Evolutionary conservation across 768 basidiomycete genomes (phyloP), one percentile per base, ranked within the genome.

Genomic region (Termitomyces sp.): DNA sequence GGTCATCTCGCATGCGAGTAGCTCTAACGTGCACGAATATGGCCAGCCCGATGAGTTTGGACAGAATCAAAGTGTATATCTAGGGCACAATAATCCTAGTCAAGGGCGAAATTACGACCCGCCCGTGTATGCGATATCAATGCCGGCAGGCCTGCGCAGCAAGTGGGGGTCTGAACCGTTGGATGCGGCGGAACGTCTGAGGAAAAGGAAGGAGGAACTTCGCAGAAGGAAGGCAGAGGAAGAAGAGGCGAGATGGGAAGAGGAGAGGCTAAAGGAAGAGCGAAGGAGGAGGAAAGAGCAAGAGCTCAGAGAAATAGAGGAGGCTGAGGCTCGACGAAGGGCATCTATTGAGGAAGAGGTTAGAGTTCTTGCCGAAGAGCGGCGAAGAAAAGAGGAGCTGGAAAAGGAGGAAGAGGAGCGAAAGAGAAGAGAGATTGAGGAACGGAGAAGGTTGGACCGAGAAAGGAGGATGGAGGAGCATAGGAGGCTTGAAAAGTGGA

Each of bases 381-480:
- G 71, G 49, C 72, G 68, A 61, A 64, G 66, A 63, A 75, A 62
- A 59, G 77, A 71, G 50, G 61, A 66, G 56, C 45, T 70, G 58
- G 77, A 77, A 60, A 68, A 68, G 60, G 72, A 74, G 42, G 72
- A 74, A 48, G 84, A 86, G 48, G 77, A 81, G 46, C 63, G 66
- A 35, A 74, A 69, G 42, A 66, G 65, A 11, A 60, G 52, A 41
- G 77, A 81, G 53, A 66, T 81, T n/a, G 76, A 72, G 60, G 75
- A 79, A 58, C 75, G 72, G 58, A 82, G 72, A 61, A 71, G 70
- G 46, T 41, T 67, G 21, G 81, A 78, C 19, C 71, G 78, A 54
- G 74, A 79, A 62, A 71, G 78, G 34, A 65, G 83, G 47, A 46
- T 78, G 47, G 77, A 82, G 53, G 76, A 82, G 58, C 78, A 81